These are phyloP conservation scores for Lodderomyces margitis DNA, from an alignment of 1,139 yeast species.

Conservation along the genomic window DNA sequence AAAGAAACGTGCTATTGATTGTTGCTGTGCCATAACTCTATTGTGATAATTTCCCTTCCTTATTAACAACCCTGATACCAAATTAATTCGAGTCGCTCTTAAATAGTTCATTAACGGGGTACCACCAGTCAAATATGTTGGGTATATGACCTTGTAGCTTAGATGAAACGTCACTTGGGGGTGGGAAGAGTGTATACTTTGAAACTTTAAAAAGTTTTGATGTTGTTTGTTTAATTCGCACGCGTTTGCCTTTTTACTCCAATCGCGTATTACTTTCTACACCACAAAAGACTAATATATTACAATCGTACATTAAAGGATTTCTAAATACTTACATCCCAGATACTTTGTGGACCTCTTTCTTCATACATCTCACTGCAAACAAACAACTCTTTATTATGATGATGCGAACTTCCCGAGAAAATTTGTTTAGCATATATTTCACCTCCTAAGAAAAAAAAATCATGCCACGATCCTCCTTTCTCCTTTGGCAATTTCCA, in stretches of 20 bases:
- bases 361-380: constrained; percentile 74
- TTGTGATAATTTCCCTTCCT: constrained; percentile 1
- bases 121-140: too few species aligned
- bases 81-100: background rate
- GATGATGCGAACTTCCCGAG: constrained; percentile 55
- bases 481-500: constrained; percentile 72
- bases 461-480: constrained; percentile 69
- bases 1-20: constrained; percentile 36
- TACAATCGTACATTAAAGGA: too few species aligned
- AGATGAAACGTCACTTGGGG: too few species aligned
- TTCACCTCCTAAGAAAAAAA: constrained; percentile 81
- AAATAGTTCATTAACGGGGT: background rate
- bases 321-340: constrained; percentile 42
- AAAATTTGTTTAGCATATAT: constrained; percentile 85
- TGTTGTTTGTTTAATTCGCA: too few species aligned
- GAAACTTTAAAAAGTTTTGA: too few species aligned
- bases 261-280: background rate
- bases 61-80: background rate
- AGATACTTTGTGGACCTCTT: constrained; percentile 70
- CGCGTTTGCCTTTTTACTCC: too few species aligned
- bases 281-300: background rate
- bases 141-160: background rate
- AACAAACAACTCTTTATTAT: constrained; percentile 64
- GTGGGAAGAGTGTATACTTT: too few species aligned
- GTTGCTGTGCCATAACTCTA: constrained; percentile 35